Conservation (phyloP, 352 stramenopile genomes). For the Phytophthora capsici region DNA sequence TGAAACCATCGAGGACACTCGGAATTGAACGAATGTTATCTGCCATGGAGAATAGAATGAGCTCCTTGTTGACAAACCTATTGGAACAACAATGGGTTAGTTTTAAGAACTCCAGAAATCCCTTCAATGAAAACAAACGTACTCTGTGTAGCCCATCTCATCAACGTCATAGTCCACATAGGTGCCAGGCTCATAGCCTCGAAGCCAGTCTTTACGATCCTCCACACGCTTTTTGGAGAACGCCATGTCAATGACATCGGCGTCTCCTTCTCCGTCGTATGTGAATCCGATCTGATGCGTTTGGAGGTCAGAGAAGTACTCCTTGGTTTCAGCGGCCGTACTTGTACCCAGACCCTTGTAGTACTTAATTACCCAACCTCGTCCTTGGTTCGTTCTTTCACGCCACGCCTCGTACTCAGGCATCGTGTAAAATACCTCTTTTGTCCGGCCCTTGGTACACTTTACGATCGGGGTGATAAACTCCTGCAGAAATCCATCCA, state of each 20-base stretch:
- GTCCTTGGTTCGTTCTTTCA: slow-evolving; percentile 85
- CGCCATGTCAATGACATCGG: slow-evolving; percentile 96
- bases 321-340: slow-evolving; percentile 95
- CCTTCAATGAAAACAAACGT: slow-evolving; percentile 21
- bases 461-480: slow-evolving; percentile 99
- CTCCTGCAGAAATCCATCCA: slow-evolving; percentile 92
- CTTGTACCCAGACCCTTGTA: slow-evolving; percentile 99
- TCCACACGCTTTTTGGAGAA: slow-evolving; percentile 97
- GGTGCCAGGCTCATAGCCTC: slow-evolving; percentile 82
- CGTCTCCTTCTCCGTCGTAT: slow-evolving; percentile 90
- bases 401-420: slow-evolving; percentile 97
- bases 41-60: slow-evolving; percentile 98
- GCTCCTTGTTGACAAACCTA: slow-evolving; percentile 98
- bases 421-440: slow-evolving; percentile 97
- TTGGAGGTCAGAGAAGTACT: slow-evolving; percentile 97
- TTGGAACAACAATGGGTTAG: slow-evolving; percentile 5
- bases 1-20: slow-evolving; percentile 97
- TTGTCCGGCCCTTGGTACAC: slow-evolving; percentile 89
- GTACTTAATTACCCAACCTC: slow-evolving; percentile 98
- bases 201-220: slow-evolving; percentile 97
- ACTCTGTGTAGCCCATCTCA: slow-evolving; percentile 94
- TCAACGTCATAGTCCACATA: slow-evolving; percentile 94
- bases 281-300: slow-evolving; percentile 95
- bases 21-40: slow-evolving; percentile 98
- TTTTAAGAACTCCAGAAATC: background rate